These are phyloP conservation scores for Fusarium pseudograminearum DNA, from an alignment of 2,329 filamentous ascomycete genomes.

Conservation along the genomic window DNA sequence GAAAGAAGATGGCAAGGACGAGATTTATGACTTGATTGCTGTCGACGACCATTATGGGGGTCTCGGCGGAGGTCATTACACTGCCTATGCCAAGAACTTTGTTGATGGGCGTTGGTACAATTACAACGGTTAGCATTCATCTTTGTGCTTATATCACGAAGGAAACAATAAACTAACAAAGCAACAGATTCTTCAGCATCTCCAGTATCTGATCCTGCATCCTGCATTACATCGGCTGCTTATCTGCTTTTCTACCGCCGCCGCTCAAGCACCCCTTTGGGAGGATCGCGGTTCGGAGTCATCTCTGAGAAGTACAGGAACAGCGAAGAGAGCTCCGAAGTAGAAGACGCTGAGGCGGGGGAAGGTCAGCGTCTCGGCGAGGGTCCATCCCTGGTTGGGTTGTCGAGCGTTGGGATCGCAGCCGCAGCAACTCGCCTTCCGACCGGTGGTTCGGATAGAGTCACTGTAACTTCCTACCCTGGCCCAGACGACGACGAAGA, in stretches of 20 bases:
- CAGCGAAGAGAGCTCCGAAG: constrained; percentile 59
- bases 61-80: constrained; percentile 95
- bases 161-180: constrained; percentile 55
- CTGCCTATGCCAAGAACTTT: constrained; percentile 93
- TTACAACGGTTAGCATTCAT: constrained; percentile 81
- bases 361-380: constrained; percentile 88
- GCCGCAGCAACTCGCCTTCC: constrained; percentile 79
- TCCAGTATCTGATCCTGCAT: constrained; percentile 68
- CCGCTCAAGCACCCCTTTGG: constrained; percentile 80
- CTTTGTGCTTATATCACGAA: background rate
- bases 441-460: constrained; percentile 66
- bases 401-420: constrained; percentile 87
- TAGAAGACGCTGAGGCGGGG: constrained; percentile 69
- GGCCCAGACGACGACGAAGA: constrained; percentile 49
- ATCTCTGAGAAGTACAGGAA: constrained; percentile 75
- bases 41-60: constrained; percentile 97
- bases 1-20: constrained; percentile 81
- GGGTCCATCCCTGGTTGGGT: constrained; percentile 87
- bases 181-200: constrained; percentile 78
- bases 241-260: constrained; percentile 97
- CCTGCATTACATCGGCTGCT: constrained; percentile 79
- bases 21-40: constrained; percentile 92
- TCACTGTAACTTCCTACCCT: constrained; percentile 48
- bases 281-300: constrained; percentile 78
- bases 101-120: constrained; percentile 92